Base-by-base conservation (phyloP, 2,329 filamentous ascomycete genomes). In the Fonsecaea nubica region DNA sequence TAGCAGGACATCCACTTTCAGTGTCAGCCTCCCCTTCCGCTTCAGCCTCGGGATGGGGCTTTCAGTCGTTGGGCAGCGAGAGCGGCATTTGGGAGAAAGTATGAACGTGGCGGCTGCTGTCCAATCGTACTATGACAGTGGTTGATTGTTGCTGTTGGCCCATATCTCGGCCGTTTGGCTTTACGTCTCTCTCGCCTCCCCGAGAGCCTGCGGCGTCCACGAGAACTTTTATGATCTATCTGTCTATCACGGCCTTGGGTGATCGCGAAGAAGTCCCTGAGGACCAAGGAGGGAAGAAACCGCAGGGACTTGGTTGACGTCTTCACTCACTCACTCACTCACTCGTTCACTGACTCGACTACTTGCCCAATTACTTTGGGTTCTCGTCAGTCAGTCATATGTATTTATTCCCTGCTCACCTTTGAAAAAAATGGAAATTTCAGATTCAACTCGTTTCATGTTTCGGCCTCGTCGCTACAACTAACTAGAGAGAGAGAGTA, bases 21-120 rank as follows among this genome's bases (percentile, higher is more conserved):
- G 64, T 15, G 1, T n/a, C 56, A 10, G 55, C 25, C 18, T 25
- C 48, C 4, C 35, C 50, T 32, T 56, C 64, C 2, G 55, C 53
- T 8, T 64, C 56, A 12, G 15, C 63, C 5, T 42, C 64, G 10
- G 45, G 25, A 18, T 66, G 65, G 69, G 64, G 65, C 9, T 59
- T 55, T 32, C 38, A 50, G 5, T 68, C 65, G 38, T 18, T 50
- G 10, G 60, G 62, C 21, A 68, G 71, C 45, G 72, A 72, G 61
- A 73, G 72, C 55, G 68, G 64, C 5, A 67, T 70, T 35, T 73
- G 72, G 72, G 72, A 73, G 57, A 73, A 73, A 61, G 62, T 73
- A 6, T 73, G 58, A 72, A 10, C 15, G 25, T 10, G 18, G 25
- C 4, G 45, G 45, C 2, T 50, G 18, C 9, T 10, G 10, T 30